A percentile compares a stretch with the other conserved stretches of the same genome.
phyloP scores from a whole-genome alignment of 768 basidiomycete species.

The Leccinum pellstonianum region DNA sequence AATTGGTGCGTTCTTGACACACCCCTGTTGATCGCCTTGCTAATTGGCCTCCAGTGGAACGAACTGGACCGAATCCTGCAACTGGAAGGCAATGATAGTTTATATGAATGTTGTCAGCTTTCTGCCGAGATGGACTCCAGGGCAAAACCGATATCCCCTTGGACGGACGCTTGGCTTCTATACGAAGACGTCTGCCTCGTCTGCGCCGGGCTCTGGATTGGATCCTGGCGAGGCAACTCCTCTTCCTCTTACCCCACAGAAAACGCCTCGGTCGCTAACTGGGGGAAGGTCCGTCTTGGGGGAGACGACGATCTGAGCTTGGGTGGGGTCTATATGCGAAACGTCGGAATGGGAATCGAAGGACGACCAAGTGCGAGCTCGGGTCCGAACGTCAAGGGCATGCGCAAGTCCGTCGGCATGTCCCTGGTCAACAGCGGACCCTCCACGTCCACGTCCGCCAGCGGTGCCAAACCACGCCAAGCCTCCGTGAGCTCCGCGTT shows the following conservation, averaged over 20 bases:
- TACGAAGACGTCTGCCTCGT: slow-evolving; percentile 85
- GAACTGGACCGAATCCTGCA: slow-evolving; percentile 70
- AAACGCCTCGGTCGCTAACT: slow-evolving; percentile 45
- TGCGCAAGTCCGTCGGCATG: slow-evolving; percentile 49
- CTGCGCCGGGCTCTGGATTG: slow-evolving; percentile 82
- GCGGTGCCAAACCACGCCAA: slow-evolving; percentile 30
- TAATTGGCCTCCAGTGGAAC: slow-evolving; percentile 55
- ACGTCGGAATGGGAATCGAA: slow-evolving; percentile 70
- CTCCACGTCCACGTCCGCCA: slow-evolving; percentile 30
- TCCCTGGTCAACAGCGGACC: slow-evolving; percentile 43
- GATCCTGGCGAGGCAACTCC: slow-evolving; percentile 56
- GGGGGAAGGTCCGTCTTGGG: slow-evolving; percentile 59
- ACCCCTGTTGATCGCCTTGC: neutral
- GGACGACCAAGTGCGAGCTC: slow-evolving; percentile 43
- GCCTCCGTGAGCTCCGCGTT: slow-evolving; percentile 31
- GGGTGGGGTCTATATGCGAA: slow-evolving; percentile 45
- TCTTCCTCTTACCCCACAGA: slow-evolving; percentile 48
- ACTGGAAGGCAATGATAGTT: slow-evolving; percentile 41
- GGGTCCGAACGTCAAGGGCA: slow-evolving; percentile 35
- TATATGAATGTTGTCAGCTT: slow-evolving; percentile 36
- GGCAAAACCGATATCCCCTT: slow-evolving; percentile 45
- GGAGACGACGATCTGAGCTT: slow-evolving; percentile 63
- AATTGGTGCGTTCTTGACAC: slow-evolving; percentile 47
- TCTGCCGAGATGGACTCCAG: slow-evolving; percentile 32
- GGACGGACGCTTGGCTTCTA: slow-evolving; percentile 76